Evolutionary conservation across 2,329 filamentous ascomycete species (phyloP).

Genomic region (Colletotrichum tropicale): DNA sequence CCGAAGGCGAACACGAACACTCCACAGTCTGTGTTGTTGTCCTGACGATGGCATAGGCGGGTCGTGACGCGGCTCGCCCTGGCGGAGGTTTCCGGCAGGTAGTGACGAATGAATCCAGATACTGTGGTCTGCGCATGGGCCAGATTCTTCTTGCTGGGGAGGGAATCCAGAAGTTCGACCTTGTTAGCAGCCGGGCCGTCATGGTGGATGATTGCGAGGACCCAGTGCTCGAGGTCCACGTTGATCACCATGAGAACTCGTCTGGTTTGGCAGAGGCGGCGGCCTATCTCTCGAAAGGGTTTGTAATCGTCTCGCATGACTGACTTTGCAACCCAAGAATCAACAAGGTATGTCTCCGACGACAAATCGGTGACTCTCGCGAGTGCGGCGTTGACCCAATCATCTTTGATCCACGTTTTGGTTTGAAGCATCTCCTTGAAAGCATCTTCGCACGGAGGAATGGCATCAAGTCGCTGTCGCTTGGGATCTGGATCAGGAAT

Average conservation of each 20-base stretch:
- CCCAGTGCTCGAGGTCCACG: background rate
- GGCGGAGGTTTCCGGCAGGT: background rate
- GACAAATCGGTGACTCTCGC: background rate
- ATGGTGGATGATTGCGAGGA: background rate
- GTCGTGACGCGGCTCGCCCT: background rate
- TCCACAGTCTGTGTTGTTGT: background rate
- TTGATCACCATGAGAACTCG: background rate
- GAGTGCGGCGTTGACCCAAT: background rate
- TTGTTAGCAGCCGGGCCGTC: background rate
- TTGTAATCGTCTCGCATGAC: background rate
- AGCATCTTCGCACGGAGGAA: background rate
- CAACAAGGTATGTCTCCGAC: background rate
- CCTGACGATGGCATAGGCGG: background rate
- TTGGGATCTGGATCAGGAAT: background rate
- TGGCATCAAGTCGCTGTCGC: background rate
- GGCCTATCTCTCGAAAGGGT: background rate
- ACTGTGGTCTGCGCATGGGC: background rate
- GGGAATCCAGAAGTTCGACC: background rate
- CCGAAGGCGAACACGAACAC: background rate
- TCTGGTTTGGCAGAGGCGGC: background rate
- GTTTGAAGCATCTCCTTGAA: background rate
- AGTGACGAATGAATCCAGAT: background rate
- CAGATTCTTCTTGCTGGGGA: background rate
- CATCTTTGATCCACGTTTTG: background rate
- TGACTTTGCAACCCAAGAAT: background rate